phyloP scores from a whole-genome alignment of 768 basidiomycete genomes.

The Pleurotus djamor region DNA sequence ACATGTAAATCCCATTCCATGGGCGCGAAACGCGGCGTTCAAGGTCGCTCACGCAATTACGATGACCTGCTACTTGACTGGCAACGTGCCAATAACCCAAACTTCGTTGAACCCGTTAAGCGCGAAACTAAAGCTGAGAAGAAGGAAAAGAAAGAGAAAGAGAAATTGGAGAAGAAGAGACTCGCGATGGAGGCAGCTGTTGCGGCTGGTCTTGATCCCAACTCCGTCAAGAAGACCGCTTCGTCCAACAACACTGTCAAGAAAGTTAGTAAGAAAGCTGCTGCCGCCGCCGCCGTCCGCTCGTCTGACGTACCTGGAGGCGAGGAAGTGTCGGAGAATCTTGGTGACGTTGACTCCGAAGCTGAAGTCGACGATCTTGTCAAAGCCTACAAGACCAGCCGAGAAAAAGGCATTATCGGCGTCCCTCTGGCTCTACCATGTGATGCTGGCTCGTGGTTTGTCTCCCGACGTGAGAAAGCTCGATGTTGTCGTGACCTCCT shows the following conservation, averaged over 20 bases:
- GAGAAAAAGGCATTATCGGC: conserved; percentile 56
- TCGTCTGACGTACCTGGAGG: conserved; percentile 42
- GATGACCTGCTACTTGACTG: conserved; percentile 90
- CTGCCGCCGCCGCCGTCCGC: conserved; percentile 43
- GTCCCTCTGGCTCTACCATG: conserved; percentile 70
- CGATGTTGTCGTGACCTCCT: conserved; percentile 58
- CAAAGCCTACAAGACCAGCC: conserved; percentile 54
- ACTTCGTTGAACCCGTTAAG: conserved; percentile 86
- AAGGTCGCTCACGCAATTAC: conserved; percentile 79
- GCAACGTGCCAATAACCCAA: conserved; percentile 86
- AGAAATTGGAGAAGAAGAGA: conserved; percentile 82
- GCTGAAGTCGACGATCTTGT: conserved; percentile 79
- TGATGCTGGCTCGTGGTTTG: conserved; percentile 81
- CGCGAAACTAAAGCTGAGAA: conserved; percentile 84
- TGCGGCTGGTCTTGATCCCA: conserved; percentile 51
- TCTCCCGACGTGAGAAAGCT: conserved; percentile 68
- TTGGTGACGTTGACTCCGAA: conserved; percentile 82
- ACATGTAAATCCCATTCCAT: conserved; percentile 99
- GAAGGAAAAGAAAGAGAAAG: conserved; percentile 79
- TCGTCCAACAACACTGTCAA: conserved; percentile 43
- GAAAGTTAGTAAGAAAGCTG: conserved; percentile 60
- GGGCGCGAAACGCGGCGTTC: conserved; percentile 92
- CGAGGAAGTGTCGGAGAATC: conserved; percentile 65
- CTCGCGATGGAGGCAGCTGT: conserved; percentile 69
- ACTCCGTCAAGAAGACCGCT: conserved; percentile 33